These are phyloP conservation scores for Dissoconium aciculare DNA, from an alignment of 2,329 filamentous ascomycete species.

Conservation along the genomic window DNA sequence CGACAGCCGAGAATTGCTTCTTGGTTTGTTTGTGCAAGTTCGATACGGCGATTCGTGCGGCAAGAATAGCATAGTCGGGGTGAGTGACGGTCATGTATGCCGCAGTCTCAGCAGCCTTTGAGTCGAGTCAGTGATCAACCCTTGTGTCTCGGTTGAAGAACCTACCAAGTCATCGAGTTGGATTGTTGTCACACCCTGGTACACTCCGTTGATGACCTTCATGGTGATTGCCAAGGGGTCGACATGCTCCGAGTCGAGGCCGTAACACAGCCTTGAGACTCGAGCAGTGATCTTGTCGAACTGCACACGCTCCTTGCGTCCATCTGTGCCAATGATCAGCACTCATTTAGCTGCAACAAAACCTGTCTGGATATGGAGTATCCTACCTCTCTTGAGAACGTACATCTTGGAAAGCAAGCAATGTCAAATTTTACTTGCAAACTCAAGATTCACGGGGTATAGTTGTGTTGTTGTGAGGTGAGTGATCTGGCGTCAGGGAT, in stretches of 20 bases:
- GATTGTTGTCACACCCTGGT: constrained; percentile 91
- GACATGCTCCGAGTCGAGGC: constrained; percentile 86
- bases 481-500: background rate
- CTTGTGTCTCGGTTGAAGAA: too few relatives aligned
- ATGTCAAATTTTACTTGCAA: constrained; percentile 7
- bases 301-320: constrained; percentile 98
- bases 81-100: constrained; percentile 99
- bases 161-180: constrained; percentile 93
- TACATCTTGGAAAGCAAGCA: constrained; percentile 35
- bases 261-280: constrained; percentile 94
- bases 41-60: constrained; percentile 93
- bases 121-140: constrained; percentile 8
- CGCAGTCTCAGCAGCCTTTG: constrained; percentile 88
- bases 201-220: constrained; percentile 98
- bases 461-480: constrained; percentile 1
- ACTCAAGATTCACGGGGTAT: constrained; percentile 3
- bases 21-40: constrained; percentile 99
- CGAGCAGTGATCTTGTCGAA: constrained; percentile 99
- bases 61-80: constrained; percentile 96
- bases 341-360: constrained; percentile 9
- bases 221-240: constrained; percentile 96
- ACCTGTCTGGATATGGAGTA: background rate
- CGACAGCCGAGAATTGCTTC: constrained; percentile 96
- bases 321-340: constrained; percentile 46
- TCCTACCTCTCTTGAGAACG: constrained; percentile 46